Evolutionary conservation across 129 eudicot species (phyloP), one percentile per base, ranked within the genome.

Genomic region (Deinandra increscens): DNA sequence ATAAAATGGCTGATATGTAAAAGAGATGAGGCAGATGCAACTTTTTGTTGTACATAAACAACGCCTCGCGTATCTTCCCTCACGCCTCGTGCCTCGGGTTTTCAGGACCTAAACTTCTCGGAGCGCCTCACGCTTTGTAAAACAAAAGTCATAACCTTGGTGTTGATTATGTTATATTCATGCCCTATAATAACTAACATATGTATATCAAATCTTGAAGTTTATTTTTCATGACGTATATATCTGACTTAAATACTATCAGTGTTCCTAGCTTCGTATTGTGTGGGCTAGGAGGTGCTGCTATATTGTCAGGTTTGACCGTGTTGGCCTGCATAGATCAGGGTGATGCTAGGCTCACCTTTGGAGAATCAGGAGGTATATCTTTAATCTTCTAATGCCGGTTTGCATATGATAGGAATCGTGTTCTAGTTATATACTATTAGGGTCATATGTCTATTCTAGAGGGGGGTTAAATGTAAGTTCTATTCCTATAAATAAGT

Each of bases 321-420:
- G 81, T 81, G 29, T 70, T 85, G 72, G 18, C 87, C 43, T 80
- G 76, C 69, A 74, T 80, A 8, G 81, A 80, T 68, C 82, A 85
- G 73, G 83, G 74, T 74, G 81, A 59, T 70, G 87, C 81, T 55
- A 54, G 78, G 23, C 71, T 70, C 64, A 61, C 70, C 67, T 77
- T 80, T 74, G 91, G 87, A 63, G 78, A 85, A 56, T 66, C 72
- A 0, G 85, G 85, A 80, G 91, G 91, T 85, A 82, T 53, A 49
- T 55, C 14, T 29, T 4, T 29, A 18, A 50, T 43, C 37, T 56
- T 33, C 9, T 61, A 36, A 39, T 36, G 26, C 36, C 4, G 4
- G 39, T n/a, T 34, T 34, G 33, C 60, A n/a, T n/a, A n/a, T n/a
- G n/a, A n/a, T n/a, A n/a, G n/a, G n/a, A n/a, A n/a, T n/a, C n/a